Evolutionary conservation across 1,284 basidiomycete genomes (phyloP), one percentile per base, ranked within the genome.

Genomic region (Ganoderma sinense): DNA sequence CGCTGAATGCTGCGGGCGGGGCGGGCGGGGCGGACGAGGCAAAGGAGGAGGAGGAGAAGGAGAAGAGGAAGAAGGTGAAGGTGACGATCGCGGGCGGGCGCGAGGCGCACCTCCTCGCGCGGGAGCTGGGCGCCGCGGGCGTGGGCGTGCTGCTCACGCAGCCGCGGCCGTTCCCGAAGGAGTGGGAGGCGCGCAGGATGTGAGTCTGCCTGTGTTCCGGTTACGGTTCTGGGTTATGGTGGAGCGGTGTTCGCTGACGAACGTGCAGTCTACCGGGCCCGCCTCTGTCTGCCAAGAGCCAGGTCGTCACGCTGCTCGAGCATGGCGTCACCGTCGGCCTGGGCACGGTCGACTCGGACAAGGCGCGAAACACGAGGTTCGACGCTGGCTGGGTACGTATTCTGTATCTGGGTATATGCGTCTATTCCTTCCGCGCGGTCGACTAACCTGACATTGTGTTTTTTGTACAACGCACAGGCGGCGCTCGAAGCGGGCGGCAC

Each of bases 311-410:
- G 59, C 84, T 97, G 20, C 81, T 91, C 26, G 79, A 82, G 1
- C 87, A 91, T 59, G 91, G 91, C 43, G 92, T 97, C 31, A 89
- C 85, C 0, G 92, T 97, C 58, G 96, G 89, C 1, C 79, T 97
- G 53, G 91, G 91, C 66, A 84, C 86, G 69, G 78, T 77, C 65
- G 84, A 82, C 40, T 77, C 80, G 29, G 93, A 88, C 88, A 83
- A 85, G 72, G 88, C 87, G 0, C 81, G 86, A 23, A 91, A 91
- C 68, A 81, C 88, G 16, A 84, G 89, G 41, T 91, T 90, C 79
- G 91, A 93, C 68, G 82, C 86, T 29, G 87, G 82, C 18, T 88
- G 87, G 87, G 85, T 85, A 71, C 51, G 81, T 75, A 36, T 8
- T 26, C 13, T 13, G 13, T 13, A 14, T 26, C 13, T 13, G 13